Evolutionary conservation across 495 filamentous ascomycete species (phyloP), one percentile per base, ranked within the genome.

Genomic region (Saxispiralis lemnorum): DNA sequence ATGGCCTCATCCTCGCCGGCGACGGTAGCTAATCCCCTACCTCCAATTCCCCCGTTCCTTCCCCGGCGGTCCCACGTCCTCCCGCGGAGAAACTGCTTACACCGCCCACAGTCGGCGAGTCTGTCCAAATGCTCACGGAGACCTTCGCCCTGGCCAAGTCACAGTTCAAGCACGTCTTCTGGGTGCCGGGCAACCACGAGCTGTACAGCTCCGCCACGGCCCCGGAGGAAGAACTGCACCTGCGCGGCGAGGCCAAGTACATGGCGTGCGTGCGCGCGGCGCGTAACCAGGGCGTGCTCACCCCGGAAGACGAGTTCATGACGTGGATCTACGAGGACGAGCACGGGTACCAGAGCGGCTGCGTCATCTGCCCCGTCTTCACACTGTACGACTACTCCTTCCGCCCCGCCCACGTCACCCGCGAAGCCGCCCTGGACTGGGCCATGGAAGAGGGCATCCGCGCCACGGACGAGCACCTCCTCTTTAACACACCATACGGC

Each of bases 301-400:
- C 59, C 11, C 61, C 61, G 24, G 61, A 63, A 46, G 61, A 63
- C 46, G 53, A 54, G 1, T 63, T 47, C 43, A 45, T 47, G 28
- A 46, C 53, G 19, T 63, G 61, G 61, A 51, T 58, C n/a, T 58
- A 57, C 41, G 54, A 56, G 40, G 59, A 54, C 38, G 48, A 52
- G 4, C 40, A 55, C 33, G 52, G 49, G 1, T 28, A 36, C 15
- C 48, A 48, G 15, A 38, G 20, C 4, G 56, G 54, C 5, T 53
- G 46, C 19, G 36, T 63, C 13, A 61, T 63, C 30, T 57, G 53
- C 18, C 61, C 56, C 34, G 56, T 62, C 42, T 63, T 63, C 51
- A 61, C 61, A 7, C 47, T 63, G 7, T 63, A 63, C 48, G 61
- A 63, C 40, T 63, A 63, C 43, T 58, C 52, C 38, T 63, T 62